Conservation (phyloP, 2,329 filamentous ascomycete genomes). For the Epichloe bromicola region DNA sequence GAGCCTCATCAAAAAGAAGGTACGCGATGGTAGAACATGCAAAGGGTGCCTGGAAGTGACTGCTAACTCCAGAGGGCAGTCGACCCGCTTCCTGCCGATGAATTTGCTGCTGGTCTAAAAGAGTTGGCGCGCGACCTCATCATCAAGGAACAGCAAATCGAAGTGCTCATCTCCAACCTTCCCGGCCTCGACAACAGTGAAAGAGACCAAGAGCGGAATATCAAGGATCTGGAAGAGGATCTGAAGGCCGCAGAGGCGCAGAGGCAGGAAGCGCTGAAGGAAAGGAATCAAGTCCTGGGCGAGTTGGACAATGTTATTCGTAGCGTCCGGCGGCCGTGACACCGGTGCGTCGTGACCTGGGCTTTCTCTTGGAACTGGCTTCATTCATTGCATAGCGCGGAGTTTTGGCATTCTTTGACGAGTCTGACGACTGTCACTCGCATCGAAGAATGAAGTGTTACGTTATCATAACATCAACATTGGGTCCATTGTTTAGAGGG, state of each 20-base stretch:
- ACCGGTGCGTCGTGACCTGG: not conserved
- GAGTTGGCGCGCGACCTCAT: constrained; percentile 68
- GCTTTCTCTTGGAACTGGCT: not conserved
- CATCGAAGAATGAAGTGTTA: not conserved
- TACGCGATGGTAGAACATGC: constrained; percentile 9
- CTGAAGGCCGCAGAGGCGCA: constrained; percentile 49
- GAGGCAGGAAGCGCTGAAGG: constrained; percentile 48
- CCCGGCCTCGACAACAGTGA: constrained; percentile 71
- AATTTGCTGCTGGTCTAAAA: constrained; percentile 53
- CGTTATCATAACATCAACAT: not conserved
- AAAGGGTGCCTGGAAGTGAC: not conserved
- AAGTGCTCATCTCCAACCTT: constrained; percentile 59
- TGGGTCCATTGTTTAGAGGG: not conserved
- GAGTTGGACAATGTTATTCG: constrained; percentile 49
- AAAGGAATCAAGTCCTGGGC: constrained; percentile 47
- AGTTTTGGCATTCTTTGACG: constrained; percentile 10
- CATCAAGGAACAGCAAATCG: constrained; percentile 72
- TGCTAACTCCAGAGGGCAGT: constrained; percentile 25
- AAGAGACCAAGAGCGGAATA: constrained; percentile 56
- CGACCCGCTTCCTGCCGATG: constrained; percentile 47
- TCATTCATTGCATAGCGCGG: constrained; percentile 14
- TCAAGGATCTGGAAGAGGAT: constrained; percentile 52
- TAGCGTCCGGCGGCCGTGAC: constrained; percentile 45
- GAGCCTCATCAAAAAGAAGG: constrained; percentile 39
- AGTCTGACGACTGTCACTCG: not conserved